Evolutionary conservation across 352 stramenopile genomes (phyloP), one percentile per base, ranked within the genome.

Genomic region (Phytophthora tubulina): DNA sequence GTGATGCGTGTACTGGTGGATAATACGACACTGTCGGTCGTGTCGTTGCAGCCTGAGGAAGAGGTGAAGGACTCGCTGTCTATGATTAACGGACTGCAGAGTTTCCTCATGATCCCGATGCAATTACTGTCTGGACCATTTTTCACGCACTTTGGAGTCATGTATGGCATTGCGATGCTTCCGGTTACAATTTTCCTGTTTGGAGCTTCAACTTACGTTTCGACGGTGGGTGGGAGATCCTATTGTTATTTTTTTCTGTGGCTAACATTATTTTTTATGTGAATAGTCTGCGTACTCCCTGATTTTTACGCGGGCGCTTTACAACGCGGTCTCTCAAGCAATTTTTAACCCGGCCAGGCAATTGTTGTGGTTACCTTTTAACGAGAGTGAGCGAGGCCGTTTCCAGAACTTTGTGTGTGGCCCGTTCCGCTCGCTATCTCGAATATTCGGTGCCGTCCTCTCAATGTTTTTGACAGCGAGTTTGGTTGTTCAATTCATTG

Each of bases 281-380:
- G 41, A 44, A 42, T 62, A 89, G 79, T 86, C 86, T 50, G 73
- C 77, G 0, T 73, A 86, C 39, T 83, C 83, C 35, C 55, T 95
- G 9, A 85, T 96, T 2, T 72, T 89, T 32, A 94, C 75, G 8
- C 75, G 89, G 41, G 89, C 89, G 10, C 62, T 94, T 17, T 96
- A 96, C 72, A 95, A 95, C 17, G 87, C 85, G 3, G 77, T 94
- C 8, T 94, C 89, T 0, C 78, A 93, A 36, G 80, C 89, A 1
- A 84, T 96, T 36, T 96, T 96, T 65, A 96, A 96, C 51, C 88
- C 89, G 2, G 88, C 89, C 10, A 75, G 89, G n/a, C 88, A 96
- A 52, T 76, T 96, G n/a, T 63, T 96, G 30, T 96, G 89, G 89
- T 72, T 96, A 17, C 89, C 89, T 17, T 92, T 95, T 33, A 92